These are phyloP conservation scores for Mycena filopes DNA, from an alignment of 768 basidiomycete genomes.

Conservation along the genomic window DNA sequence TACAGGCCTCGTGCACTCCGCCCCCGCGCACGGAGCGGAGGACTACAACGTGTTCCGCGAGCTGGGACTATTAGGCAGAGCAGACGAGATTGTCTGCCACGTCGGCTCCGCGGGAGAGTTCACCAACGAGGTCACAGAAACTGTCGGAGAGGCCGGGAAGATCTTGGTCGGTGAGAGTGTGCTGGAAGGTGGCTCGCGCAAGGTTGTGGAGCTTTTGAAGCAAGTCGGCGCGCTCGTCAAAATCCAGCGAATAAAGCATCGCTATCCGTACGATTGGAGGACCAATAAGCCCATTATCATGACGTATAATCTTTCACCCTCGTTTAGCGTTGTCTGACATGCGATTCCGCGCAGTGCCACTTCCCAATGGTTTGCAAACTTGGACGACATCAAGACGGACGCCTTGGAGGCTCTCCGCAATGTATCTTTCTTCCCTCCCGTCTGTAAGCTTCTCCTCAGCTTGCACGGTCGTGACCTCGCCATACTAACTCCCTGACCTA, in stretches of 20 bases:
- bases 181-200: slow-evolving; percentile 74
- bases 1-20: slow-evolving; percentile 95
- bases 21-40: slow-evolving; percentile 93
- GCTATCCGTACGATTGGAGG: slow-evolving; percentile 98
- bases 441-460: slow-evolving; percentile 58
- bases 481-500: slow-evolving; percentile 41
- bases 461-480: neutral
- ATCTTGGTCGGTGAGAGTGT: slow-evolving; percentile 76
- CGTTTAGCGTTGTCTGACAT: neutral
- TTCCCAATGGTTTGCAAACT: slow-evolving; percentile 97
- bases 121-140: slow-evolving; percentile 63
- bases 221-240: slow-evolving; percentile 67
- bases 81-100: slow-evolving; percentile 75
- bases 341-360: slow-evolving; percentile 77
- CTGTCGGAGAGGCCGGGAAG: slow-evolving; percentile 62
- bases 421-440: slow-evolving; percentile 80
- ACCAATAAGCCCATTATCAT: slow-evolving; percentile 93
- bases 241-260: slow-evolving; percentile 80
- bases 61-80: slow-evolving; percentile 58
- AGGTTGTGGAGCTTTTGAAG: slow-evolving; percentile 72
- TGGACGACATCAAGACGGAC: slow-evolving; percentile 82
- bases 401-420: slow-evolving; percentile 75
- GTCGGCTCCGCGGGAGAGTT: slow-evolving; percentile 84
- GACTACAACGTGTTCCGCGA: slow-evolving; percentile 85
- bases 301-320: slow-evolving; percentile 71